phyloP scores from a whole-genome alignment of 1,284 basidiomycete species.

The Crepidotus sp. region DNA sequence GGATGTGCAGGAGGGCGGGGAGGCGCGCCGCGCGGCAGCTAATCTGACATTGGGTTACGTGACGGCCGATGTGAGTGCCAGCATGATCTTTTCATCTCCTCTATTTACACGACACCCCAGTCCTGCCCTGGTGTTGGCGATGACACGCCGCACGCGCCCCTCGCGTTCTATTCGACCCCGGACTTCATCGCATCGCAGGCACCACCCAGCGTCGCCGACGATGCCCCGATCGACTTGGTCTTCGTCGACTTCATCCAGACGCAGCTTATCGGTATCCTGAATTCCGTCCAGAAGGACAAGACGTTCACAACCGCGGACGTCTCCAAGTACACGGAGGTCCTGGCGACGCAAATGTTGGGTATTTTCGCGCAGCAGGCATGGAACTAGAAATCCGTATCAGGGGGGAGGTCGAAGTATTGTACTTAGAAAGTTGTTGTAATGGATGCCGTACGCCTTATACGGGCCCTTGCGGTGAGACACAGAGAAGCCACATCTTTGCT shows the following conservation, averaged over 20 bases:
- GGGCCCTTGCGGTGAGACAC: too few species aligned
- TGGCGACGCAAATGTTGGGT: constrained; percentile 45
- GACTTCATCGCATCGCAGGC: constrained; percentile 54
- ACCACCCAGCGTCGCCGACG: constrained; percentile 38
- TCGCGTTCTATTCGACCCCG: constrained; percentile 47
- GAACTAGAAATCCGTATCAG: constrained; percentile 32
- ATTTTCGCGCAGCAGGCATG: constrained; percentile 52
- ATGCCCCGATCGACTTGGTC: constrained; percentile 55
- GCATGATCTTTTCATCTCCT: constrained; percentile 1
- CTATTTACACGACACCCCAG: constrained; percentile 20
- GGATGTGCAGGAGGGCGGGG: constrained; percentile 5
- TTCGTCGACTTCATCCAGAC: constrained; percentile 59
- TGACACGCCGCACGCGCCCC: constrained; percentile 50
- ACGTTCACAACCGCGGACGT: constrained; percentile 47
- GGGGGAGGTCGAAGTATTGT: not conserved
- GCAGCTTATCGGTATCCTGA: constrained; percentile 46
- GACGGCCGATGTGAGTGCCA: constrained; percentile 46
- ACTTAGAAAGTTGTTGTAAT: not conserved
- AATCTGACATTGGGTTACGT: constrained; percentile 65
- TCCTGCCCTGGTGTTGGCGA: constrained; percentile 68
- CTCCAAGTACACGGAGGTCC: constrained; percentile 38
- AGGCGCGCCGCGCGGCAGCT: constrained; percentile 10
- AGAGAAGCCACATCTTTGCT: too few species aligned
- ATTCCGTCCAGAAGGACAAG: constrained; percentile 41
- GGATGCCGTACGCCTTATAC: too few species aligned